phyloP scores from a whole-genome alignment of 192 early-diverging fungal species.

The Coemansia sp. region DNA sequence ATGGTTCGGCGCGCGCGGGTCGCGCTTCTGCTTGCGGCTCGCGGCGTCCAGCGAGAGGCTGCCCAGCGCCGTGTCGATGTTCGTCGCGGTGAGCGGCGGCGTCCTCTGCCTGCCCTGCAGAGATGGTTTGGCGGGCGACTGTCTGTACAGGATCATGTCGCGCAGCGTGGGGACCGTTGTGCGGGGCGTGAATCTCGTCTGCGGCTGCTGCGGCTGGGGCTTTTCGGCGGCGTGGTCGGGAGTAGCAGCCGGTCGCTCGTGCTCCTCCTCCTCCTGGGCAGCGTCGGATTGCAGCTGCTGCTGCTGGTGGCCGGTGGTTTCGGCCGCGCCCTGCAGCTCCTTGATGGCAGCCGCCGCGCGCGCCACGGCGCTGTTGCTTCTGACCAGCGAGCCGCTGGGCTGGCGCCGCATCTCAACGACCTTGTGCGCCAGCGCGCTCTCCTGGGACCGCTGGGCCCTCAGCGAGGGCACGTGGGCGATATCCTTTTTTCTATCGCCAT shows the following conservation, averaged over 20 bases:
- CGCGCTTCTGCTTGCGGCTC: conserved; percentile 14
- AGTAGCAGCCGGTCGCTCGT: neutral
- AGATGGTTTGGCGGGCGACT: conserved; percentile 22
- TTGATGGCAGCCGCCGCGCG: conserved; percentile 46
- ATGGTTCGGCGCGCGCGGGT: neutral
- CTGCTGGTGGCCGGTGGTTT: neutral
- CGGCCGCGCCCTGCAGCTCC: conserved; percentile 33
- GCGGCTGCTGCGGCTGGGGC: conserved; percentile 8
- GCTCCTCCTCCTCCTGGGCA: neutral
- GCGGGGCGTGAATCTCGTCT: neutral
- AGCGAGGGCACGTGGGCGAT: conserved; percentile 12
- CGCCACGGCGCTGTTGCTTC: conserved; percentile 53
- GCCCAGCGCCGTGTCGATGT: conserved; percentile 16
- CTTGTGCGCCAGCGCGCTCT: conserved; percentile 9
- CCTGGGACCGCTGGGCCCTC: conserved; percentile 23
- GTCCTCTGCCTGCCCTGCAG: conserved; percentile 12
- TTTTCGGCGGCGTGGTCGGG: conserved; percentile 19
- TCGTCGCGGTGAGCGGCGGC: conserved; percentile 4
- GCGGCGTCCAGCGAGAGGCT: conserved; percentile 29
- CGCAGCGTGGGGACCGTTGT: conserved; percentile 40
- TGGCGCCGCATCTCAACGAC: neutral
- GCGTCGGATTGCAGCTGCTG: neutral
- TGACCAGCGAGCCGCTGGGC: conserved; percentile 8
- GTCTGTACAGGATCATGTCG: conserved; percentile 41
- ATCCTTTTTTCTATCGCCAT: neutral